Percentiles rank a stretch among this genome's conserved stretches.
These are phyloP conservation scores for Salvia miltiorrhiza DNA, from an alignment of 257 asterid genomes.

Conservation along the genomic window DNA sequence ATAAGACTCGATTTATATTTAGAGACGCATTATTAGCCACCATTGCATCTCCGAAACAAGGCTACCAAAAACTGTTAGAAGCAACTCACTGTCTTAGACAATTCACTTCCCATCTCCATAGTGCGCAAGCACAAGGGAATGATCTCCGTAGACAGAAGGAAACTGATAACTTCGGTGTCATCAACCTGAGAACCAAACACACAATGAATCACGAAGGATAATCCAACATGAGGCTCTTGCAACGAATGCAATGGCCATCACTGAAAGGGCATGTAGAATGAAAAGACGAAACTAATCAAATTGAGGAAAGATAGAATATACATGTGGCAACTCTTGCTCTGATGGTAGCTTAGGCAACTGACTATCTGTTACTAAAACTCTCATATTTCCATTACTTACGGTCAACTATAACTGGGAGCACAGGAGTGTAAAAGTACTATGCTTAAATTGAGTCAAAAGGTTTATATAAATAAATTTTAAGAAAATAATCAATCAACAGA, in stretches of 20 bases:
- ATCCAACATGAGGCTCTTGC: not conserved
- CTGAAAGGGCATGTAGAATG: not conserved
- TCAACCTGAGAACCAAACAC: slow-evolving; percentile 55
- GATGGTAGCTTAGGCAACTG: slow-evolving; percentile 2
- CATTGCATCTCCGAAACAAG: not conserved
- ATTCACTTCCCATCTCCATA: slow-evolving; percentile 97
- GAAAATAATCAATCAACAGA: too few relatives aligned
- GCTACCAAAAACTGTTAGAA: not conserved
- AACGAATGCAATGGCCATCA: not conserved
- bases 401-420: not conserved
- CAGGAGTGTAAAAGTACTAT: not conserved
- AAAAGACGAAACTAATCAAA: not conserved
- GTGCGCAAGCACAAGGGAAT: slow-evolving; percentile 92
- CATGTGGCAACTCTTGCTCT: not conserved
- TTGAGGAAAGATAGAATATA: not conserved
- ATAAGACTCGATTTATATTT: not conserved
- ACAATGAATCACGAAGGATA: not conserved
- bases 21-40: not conserved
- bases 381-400: not conserved
- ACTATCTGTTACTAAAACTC: not conserved
- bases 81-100: slow-evolving; percentile 84
- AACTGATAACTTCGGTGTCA: slow-evolving; percentile 87
- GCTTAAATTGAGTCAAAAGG: not conserved
- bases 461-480: too few relatives aligned
- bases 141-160: slow-evolving; percentile 91